Percentiles rank a stretch among this genome's conserved stretches.
Conservation (phyloP, 176 grass and related monocot species). For the Oryza meridionalis region DNA sequence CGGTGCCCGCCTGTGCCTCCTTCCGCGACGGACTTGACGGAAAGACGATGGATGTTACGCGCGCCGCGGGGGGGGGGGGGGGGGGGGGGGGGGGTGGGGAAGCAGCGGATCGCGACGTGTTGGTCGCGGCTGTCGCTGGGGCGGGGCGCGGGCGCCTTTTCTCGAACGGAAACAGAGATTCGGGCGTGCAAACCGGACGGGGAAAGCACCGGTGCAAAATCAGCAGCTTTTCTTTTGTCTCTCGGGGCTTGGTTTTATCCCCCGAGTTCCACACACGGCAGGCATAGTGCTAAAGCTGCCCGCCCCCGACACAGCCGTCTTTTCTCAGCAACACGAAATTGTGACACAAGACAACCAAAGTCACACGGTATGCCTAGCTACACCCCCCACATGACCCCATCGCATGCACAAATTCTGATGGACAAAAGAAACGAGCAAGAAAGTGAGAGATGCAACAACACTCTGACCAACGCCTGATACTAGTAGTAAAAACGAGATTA, state of each 20-base stretch:
- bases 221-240: background rate
- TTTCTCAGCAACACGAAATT: background rate
- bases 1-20: background rate
- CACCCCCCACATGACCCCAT: background rate
- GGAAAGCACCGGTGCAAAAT: slow-evolving; percentile 8
- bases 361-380: background rate
- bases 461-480: no score
- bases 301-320: slow-evolving; percentile 30
- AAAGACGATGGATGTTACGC: background rate
- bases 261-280: background rate
- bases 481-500: background rate
- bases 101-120: slow-evolving; percentile 31
- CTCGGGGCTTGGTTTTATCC: background rate
- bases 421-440: background rate
- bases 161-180: slow-evolving; percentile 8
- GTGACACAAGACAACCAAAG: background rate
- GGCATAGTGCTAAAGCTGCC: background rate
- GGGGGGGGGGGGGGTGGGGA: no score
- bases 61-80: rapidly evolving
- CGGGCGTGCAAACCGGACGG: slow-evolving; percentile 3
- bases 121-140: background rate
- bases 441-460: background rate
- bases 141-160: background rate
- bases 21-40: background rate
- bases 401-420: background rate